These are phyloP conservation scores for Skeletonema menzelii DNA, from an alignment of 108 stramenopile species.

Conservation along the genomic window DNA sequence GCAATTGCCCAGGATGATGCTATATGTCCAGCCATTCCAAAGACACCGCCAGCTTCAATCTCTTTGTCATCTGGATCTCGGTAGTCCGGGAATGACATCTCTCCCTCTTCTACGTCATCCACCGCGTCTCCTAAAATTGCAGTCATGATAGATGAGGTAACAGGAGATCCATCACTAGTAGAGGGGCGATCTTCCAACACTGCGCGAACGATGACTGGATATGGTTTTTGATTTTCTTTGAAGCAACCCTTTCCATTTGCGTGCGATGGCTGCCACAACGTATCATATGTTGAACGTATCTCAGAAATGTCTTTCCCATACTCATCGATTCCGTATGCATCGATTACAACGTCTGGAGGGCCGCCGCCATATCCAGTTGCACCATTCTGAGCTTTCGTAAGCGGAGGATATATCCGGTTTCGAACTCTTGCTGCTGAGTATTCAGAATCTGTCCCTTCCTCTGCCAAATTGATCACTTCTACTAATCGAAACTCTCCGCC, in stretches of 20 bases:
- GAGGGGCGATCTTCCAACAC: conserved; percentile 21
- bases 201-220: conserved; percentile 34
- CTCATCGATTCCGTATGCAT: conserved; percentile 45
- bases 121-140: conserved; percentile 36
- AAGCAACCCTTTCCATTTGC: conserved; percentile 18
- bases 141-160: conserved; percentile 12
- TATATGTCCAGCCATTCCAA: conserved; percentile 55
- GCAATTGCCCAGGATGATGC: conserved; percentile 45
- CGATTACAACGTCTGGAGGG: conserved; percentile 45
- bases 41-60: conserved; percentile 19
- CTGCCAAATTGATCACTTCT: conserved; percentile 44
- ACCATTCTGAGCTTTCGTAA: conserved; percentile 3
- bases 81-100: conserved; percentile 17
- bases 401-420: conserved; percentile 40
- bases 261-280: conserved; percentile 9
- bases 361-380: conserved; percentile 25
- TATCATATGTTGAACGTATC: conserved; percentile 18
- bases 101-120: conserved; percentile 48
- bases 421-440: conserved; percentile 37
- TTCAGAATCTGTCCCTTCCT: conserved; percentile 45
- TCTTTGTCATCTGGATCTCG: not conserved
- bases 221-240: conserved; percentile 37
- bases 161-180: not conserved
- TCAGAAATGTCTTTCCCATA: conserved; percentile 24
- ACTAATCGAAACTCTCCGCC: conserved; percentile 27